Evolutionary conservation across 306 rosid genomes (phyloP).

Genomic region (Ochetophila trinervis): DNA sequence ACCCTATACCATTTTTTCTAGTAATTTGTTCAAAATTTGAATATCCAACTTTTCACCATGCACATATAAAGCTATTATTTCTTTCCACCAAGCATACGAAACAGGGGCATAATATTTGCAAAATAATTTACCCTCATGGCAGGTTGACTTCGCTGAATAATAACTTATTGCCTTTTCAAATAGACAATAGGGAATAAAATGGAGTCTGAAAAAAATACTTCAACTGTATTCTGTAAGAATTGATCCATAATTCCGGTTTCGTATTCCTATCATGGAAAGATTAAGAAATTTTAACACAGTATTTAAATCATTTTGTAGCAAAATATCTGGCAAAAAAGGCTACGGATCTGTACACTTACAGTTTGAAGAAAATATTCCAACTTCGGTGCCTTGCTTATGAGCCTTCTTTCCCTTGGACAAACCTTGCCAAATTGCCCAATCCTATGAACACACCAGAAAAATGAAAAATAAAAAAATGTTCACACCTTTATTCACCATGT

Average conservation of each 20-base stretch:
- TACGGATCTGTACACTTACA: not conserved
- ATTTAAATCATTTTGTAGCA: not conserved
- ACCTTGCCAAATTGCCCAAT: not conserved
- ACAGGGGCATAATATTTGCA: too few relatives aligned
- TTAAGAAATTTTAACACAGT: not conserved
- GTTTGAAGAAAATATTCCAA: slow-evolving; percentile 2
- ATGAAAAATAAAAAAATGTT: not conserved
- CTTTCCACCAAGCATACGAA: too few relatives aligned
- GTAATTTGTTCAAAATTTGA: too few relatives aligned
- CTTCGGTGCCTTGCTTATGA: not conserved
- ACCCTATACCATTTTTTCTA: too few relatives aligned
- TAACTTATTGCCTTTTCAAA: too few relatives aligned
- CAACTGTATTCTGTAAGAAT: not conserved
- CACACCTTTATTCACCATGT: not conserved
- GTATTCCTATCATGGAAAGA: not conserved
- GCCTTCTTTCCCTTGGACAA: not conserved
- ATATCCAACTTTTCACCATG: too few relatives aligned
- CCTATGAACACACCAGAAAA: not conserved
- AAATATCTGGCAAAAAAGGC: not conserved
- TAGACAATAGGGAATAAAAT: too few relatives aligned
- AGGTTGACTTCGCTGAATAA: too few relatives aligned
- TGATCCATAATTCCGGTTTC: not conserved
- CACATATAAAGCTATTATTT: too few relatives aligned
- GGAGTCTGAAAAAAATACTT: too few relatives aligned
- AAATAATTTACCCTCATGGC: too few relatives aligned